phyloP scores from a whole-genome alignment of 2,329 filamentous ascomycete species.

The Talaromyces sp. region DNA sequence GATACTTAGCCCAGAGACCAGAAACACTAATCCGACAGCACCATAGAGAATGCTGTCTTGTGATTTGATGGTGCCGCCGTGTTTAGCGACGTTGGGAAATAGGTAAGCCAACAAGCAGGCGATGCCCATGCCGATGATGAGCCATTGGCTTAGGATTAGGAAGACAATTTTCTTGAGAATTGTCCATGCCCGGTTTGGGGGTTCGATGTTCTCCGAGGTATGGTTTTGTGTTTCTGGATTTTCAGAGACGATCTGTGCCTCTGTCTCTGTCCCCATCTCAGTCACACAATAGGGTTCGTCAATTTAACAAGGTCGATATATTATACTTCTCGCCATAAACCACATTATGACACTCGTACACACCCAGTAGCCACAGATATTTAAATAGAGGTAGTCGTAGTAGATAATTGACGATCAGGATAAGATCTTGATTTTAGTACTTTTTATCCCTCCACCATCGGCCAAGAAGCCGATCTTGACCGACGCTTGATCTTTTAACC shows the following conservation, averaged over 20 bases:
- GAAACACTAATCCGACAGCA: slow-evolving; percentile 66
- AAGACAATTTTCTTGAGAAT: slow-evolving; percentile 22
- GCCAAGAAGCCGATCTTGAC: neutral
- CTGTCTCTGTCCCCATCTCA: slow-evolving; percentile 3
- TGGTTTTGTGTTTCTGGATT: slow-evolving; percentile 2
- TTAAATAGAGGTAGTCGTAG: neutral
- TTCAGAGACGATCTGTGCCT: neutral
- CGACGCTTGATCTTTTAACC: slow-evolving; percentile 4
- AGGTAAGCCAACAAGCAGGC: slow-evolving; percentile 53
- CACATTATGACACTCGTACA: neutral
- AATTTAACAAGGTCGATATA: neutral
- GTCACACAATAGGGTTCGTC: neutral
- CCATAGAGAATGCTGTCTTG: slow-evolving; percentile 60
- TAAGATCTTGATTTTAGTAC: neutral
- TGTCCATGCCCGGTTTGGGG: slow-evolving; percentile 1
- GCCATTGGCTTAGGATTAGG: slow-evolving; percentile 57
- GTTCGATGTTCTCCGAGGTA: neutral
- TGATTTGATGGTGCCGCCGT: slow-evolving; percentile 40
- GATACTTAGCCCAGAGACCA: slow-evolving; percentile 68
- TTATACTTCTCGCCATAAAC: neutral
- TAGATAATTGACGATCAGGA: neutral
- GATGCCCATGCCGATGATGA: slow-evolving; percentile 60
- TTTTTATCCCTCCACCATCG: neutral
- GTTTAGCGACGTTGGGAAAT: slow-evolving; percentile 51
- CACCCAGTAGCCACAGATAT: neutral